These are phyloP conservation scores for Cladophialophora psammophila DNA, from an alignment of 2,329 filamentous ascomycete genomes.

Conservation along the genomic window DNA sequence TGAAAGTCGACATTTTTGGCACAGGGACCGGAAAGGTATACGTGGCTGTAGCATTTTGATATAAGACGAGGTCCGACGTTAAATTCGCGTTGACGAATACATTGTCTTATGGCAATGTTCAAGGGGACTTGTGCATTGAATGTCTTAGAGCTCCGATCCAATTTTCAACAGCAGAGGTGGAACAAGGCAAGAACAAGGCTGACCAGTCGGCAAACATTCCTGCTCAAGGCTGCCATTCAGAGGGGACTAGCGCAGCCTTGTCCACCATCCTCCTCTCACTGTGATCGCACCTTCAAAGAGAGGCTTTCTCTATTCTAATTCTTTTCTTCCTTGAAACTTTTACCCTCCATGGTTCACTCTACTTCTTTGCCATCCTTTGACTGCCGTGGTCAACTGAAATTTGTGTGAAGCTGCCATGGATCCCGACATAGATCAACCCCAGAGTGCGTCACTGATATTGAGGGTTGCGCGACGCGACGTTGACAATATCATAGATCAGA, in stretches of 20 bases:
- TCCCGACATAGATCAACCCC: neutral
- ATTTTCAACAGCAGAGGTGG: slow-evolving; percentile 5
- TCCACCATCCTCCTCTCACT: neutral
- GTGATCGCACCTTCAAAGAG: neutral
- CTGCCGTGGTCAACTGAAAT: neutral
- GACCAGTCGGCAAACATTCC: slow-evolving; percentile 16
- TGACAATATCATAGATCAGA: slow-evolving; percentile 9
- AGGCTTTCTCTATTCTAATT: neutral
- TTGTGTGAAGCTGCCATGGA: neutral
- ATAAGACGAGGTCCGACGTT: neutral
- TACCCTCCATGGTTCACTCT: neutral
- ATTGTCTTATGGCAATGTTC: neutral
- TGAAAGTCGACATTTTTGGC: slow-evolving; percentile 30
- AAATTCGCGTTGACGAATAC: neutral
- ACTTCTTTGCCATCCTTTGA: neutral
- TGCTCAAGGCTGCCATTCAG: neutral
- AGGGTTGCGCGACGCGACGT: neutral
- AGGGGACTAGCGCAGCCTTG: slow-evolving; percentile 15
- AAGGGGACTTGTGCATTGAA: neutral
- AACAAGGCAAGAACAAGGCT: neutral
- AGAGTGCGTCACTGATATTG: neutral
- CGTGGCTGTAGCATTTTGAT: slow-evolving; percentile 70
- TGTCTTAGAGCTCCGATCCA: slow-evolving; percentile 1
- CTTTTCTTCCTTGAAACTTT: neutral
- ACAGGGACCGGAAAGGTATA: slow-evolving; percentile 57